These are phyloP conservation scores for Actinidia chinensis DNA, from an alignment of 179 eudicot species.

Conservation along the genomic window DNA sequence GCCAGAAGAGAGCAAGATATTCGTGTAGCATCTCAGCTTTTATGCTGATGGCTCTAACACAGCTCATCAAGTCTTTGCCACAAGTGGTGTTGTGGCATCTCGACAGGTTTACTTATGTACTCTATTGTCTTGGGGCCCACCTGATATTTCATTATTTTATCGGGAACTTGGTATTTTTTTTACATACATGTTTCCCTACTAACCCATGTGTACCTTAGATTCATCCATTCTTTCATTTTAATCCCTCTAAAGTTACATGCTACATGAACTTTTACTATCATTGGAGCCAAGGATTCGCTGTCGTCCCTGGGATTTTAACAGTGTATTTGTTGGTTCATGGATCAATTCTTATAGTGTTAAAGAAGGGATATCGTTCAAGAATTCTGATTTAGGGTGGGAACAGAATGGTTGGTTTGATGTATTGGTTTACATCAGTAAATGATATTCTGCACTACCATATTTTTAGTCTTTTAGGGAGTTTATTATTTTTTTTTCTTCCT, in stretches of 20 bases:
- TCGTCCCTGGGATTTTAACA: neutral
- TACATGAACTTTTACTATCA: neutral
- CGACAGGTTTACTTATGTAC: conserved; percentile 60
- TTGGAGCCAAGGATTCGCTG: neutral
- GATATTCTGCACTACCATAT: neutral
- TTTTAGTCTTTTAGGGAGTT: neutral
- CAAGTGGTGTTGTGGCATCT: conserved; percentile 91
- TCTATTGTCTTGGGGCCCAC: neutral
- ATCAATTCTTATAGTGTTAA: neutral
- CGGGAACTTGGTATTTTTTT: neutral
- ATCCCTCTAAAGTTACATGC: neutral
- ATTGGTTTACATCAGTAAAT: neutral
- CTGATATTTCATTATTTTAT: neutral
- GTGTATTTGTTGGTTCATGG: neutral
- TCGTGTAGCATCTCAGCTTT: conserved; percentile 76
- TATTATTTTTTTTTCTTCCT: neutral
- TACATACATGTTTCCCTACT: neutral
- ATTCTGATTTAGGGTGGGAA: neutral
- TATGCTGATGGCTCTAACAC: conserved; percentile 75
- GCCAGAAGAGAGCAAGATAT: conserved; percentile 88
- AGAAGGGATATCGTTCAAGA: neutral
- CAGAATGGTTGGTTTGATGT: neutral
- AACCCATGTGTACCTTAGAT: neutral
- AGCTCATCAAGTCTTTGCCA: conserved; percentile 46
- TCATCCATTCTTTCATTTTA: neutral